Evolutionary conservation across 345 rosid genomes (phyloP).

Genomic region (Sisymbrium irio): DNA sequence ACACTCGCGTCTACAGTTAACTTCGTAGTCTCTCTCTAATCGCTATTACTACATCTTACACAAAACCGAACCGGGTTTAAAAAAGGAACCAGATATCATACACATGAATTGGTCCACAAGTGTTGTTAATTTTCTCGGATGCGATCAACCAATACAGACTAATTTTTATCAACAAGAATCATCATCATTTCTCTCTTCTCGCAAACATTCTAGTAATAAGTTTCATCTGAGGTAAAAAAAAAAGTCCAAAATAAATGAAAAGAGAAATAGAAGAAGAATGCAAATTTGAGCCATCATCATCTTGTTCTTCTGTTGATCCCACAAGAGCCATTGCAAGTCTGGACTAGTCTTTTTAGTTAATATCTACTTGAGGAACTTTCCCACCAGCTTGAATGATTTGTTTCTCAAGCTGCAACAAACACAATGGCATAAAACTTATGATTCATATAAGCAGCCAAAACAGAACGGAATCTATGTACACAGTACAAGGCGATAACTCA

Average conservation of each 20-base stretch:
- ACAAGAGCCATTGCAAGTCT: neutral
- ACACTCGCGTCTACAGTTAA: constrained; percentile 7
- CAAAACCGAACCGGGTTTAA: neutral
- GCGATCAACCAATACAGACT: neutral
- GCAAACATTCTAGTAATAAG: neutral
- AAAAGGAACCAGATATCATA: neutral
- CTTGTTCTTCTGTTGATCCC: neutral
- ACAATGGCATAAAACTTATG: neutral
- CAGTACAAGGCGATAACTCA: constrained; percentile 21
- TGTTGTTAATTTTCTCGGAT: neutral
- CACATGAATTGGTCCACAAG: neutral
- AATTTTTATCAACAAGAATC: too few relatives aligned
- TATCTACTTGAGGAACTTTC: constrained; percentile 29
- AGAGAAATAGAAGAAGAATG: constrained; percentile 11
- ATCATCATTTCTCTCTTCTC: neutral
- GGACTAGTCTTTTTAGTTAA: constrained; percentile 26
- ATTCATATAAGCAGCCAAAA: too few relatives aligned
- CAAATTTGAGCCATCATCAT: constrained; percentile 17
- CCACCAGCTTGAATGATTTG: constrained; percentile 39
- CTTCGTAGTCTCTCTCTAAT: neutral
- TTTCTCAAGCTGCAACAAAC: constrained; percentile 33
- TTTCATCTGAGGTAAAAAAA: constrained; percentile 8
- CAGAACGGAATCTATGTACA: too few relatives aligned
- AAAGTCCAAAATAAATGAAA: neutral
- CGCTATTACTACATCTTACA: neutral